Conservation (phyloP, 2,329 filamentous ascomycete genomes). For the Helotiales sp. region DNA sequence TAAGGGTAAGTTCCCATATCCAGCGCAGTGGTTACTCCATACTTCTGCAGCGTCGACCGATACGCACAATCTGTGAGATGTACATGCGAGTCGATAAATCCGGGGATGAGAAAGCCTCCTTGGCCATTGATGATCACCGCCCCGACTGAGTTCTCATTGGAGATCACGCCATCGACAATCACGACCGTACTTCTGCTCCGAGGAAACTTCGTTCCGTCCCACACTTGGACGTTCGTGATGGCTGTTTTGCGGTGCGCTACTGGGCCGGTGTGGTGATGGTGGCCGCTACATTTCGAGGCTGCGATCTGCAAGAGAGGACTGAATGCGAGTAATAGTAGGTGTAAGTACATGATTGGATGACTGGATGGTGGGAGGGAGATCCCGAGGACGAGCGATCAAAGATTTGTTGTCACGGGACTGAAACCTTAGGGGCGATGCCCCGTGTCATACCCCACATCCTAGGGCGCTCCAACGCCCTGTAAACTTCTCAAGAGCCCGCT, state of each 20-base stretch:
- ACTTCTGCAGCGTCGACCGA: neutral
- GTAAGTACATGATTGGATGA: neutral
- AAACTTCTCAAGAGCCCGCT: too few relatives aligned
- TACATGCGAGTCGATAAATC: conserved; percentile 5
- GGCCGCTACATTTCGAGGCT: neutral
- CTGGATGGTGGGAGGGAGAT: neutral
- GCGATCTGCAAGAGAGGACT: neutral
- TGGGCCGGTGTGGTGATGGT: neutral
- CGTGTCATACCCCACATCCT: neutral
- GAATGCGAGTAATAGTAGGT: neutral
- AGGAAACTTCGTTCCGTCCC: conserved; percentile 1
- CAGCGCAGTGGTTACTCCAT: conserved; percentile 7
- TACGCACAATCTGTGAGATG: conserved; percentile 8
- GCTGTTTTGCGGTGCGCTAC: neutral
- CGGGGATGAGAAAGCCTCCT: conserved; percentile 3
- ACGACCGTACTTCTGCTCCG: neutral
- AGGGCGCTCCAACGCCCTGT: too few relatives aligned
- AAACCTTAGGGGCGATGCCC: neutral
- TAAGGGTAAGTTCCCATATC: conserved; percentile 6
- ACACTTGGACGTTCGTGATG: conserved; percentile 7
- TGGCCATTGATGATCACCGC: neutral
- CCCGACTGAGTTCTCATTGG: neutral
- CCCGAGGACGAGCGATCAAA: neutral
- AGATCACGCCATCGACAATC: neutral
- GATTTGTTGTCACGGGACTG: neutral